Percentiles rank a stretch among this genome's conserved stretches.
phyloP scores from a whole-genome alignment of 768 basidiomycete genomes.

The Termitomyces sp. region DNA sequence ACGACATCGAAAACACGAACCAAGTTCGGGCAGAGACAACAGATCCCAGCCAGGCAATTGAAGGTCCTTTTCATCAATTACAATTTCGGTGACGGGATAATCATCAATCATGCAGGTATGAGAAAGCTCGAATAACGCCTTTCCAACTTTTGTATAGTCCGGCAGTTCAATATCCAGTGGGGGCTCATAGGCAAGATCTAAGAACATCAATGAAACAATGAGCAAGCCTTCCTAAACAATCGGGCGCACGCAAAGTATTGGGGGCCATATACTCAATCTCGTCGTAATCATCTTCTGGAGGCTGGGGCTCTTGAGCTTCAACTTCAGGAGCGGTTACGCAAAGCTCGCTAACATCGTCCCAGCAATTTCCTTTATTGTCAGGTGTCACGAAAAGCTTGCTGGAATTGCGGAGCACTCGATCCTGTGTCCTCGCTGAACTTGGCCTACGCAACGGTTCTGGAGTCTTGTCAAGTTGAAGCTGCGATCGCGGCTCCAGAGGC shows the following conservation, averaged over 20 bases:
- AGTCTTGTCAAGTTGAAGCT: slow-evolving; percentile 19
- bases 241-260: slow-evolving; percentile 31
- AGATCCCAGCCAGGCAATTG: slow-evolving; percentile 22
- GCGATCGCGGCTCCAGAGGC: slow-evolving; percentile 14
- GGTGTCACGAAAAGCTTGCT: slow-evolving; percentile 61
- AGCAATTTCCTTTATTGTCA: slow-evolving; percentile 55
- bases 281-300: slow-evolving; percentile 31
- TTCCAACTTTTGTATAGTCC: slow-evolving; percentile 35
- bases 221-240: background rate
- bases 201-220: background rate
- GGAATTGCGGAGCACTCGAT: slow-evolving; percentile 47
- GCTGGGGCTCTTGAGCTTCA: slow-evolving; percentile 18
- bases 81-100: slow-evolving; percentile 21
- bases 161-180: slow-evolving; percentile 41
- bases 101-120: slow-evolving; percentile 28
- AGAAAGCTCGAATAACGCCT: slow-evolving; percentile 25
- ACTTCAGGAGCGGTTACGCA: slow-evolving; percentile 26
- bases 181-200: slow-evolving; percentile 38
- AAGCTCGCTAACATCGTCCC: slow-evolving; percentile 62
- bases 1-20: slow-evolving; percentile 11
- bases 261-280: slow-evolving; percentile 51
- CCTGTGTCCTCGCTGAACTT: slow-evolving; percentile 62
- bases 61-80: slow-evolving; percentile 18
- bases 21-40: slow-evolving; percentile 22
- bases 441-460: slow-evolving; percentile 47